Conservation (phyloP, 192 early-diverging fungal genomes). For the Coemansia nantahalensis region DNA sequence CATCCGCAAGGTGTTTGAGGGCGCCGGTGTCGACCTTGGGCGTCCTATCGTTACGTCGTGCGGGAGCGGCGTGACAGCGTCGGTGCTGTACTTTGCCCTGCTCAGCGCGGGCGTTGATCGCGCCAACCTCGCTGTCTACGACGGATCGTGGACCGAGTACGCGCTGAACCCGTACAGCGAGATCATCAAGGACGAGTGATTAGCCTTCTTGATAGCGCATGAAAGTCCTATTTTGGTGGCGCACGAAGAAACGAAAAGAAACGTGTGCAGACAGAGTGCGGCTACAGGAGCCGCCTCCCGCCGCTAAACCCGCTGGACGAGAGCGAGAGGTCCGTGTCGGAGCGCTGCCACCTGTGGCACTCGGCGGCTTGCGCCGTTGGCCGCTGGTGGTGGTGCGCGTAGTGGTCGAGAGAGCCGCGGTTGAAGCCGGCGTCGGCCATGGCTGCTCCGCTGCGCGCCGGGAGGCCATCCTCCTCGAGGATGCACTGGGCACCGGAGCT, state of each 20-base stretch:
- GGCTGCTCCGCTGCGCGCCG: not conserved
- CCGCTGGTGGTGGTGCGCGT: slow-evolving; percentile 2
- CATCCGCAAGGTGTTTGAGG: no score
- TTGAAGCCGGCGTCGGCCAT: not conserved
- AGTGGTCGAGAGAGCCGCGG: slow-evolving; percentile 11
- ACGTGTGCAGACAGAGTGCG: no score
- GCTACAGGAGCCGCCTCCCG: slow-evolving; percentile 21
- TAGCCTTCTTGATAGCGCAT: no score
- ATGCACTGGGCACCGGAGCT: not conserved
- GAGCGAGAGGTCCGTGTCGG: slow-evolving; percentile 39
- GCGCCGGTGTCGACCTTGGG: slow-evolving; percentile 63
- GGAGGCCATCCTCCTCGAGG: not conserved
- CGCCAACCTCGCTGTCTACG: slow-evolving; percentile 69
- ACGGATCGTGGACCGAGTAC: slow-evolving; percentile 93
- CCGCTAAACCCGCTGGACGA: slow-evolving; percentile 28
- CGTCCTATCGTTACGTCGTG: slow-evolving; percentile 78
- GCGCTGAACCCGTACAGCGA: slow-evolving; percentile 66
- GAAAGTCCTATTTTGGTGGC: no score
- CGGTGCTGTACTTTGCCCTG: slow-evolving; percentile 76
- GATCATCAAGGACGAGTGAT: slow-evolving; percentile 66
- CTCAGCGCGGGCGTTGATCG: slow-evolving; percentile 61
- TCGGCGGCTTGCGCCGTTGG: slow-evolving; percentile 7
- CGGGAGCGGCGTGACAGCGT: slow-evolving; percentile 86
- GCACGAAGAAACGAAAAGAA: no score
- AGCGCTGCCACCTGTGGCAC: slow-evolving; percentile 33